Base-by-base conservation (phyloP, 129 eudicot species). In the Lonicera japonica region DNA sequence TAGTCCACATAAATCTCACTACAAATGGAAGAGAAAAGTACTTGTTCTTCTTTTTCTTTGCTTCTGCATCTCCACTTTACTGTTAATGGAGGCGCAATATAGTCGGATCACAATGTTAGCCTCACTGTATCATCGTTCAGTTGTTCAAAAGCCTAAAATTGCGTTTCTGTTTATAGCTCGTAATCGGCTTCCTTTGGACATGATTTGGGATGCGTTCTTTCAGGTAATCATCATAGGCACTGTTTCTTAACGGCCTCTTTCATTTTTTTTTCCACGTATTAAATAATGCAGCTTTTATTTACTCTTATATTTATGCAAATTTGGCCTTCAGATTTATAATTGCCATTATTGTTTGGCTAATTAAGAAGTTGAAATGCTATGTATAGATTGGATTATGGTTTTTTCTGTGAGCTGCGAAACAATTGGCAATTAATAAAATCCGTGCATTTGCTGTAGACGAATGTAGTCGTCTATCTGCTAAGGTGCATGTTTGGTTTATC, bases 151-250 rank as follows among this genome's bases (percentile, higher is more conserved):
- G 57, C 95, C 97, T 40, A 91, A 87, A 62, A 87, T 87, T 18
- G 97, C 97, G 0, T 91, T 91, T 53, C 70, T 91, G 21, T 91
- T 91, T 60, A 84, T 91, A 10, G 96, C 96, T 16, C 76, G 97
- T 40, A 91, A 91, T 71, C 88, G 95, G 68, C 88, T 91, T 58
- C 94, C 95, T 8, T 69, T 91, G 15, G 95, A 91, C 75, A 68
- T 84, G 53, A 78, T 91, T 61, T 87, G 97, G 97, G 95, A 91
- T 82, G 88, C 78, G 7, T 87, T 91, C 74, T 91, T 87, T 71
- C 85, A 72, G 95, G 97, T 87, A 46, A 3, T 25, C 58, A 54
- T n/a, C 11, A 24, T 29, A 15, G 16, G 2, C 8, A n/a, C 0
- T 24, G 46, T 50, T 64, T 48, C 47, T 23, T 34, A 29, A 9